These are phyloP conservation scores for Dactylellina cionopaga DNA, from an alignment of 2,329 filamentous ascomycete species.

Conservation along the genomic window DNA sequence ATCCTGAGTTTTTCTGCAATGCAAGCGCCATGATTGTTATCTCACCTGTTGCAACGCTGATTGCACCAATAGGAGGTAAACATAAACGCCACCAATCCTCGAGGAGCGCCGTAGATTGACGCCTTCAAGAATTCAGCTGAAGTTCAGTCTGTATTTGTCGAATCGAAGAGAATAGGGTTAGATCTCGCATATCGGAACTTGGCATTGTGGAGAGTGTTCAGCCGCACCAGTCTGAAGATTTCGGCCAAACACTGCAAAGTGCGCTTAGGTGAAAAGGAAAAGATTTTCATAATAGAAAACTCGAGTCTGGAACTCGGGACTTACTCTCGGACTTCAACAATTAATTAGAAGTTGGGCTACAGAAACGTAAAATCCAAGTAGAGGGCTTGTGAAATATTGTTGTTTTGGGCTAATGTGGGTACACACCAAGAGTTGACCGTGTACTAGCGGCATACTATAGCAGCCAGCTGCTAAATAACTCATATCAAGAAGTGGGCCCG, in stretches of 20 bases:
- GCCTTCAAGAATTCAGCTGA: not conserved
- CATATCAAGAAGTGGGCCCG: not conserved
- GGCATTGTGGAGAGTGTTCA: not conserved
- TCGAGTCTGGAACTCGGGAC: no score
- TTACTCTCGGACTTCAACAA: no score
- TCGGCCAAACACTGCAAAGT: no score
- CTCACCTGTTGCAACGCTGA: not conserved
- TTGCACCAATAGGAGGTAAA: not conserved
- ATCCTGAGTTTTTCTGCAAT: not conserved
- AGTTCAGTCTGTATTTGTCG: not conserved
- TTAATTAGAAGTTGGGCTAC: no score
- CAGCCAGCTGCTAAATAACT: not conserved
- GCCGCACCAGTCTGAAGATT: slow-evolving; percentile 4
- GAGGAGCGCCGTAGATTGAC: not conserved
- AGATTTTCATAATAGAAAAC: no score
- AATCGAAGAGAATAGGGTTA: not conserved
- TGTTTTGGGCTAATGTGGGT: not conserved
- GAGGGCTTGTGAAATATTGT: not conserved
- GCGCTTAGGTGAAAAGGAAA: no score
- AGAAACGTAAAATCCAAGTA: no score
- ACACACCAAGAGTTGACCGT: not conserved
- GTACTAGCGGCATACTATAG: slow-evolving; percentile 6
- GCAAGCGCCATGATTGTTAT: not conserved
- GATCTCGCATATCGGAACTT: slow-evolving; percentile 36
- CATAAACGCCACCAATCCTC: slow-evolving; percentile 8